phyloP scores from a whole-genome alignment of 2,329 filamentous ascomycete genomes.

The Teratosphaeria destructans region DNA sequence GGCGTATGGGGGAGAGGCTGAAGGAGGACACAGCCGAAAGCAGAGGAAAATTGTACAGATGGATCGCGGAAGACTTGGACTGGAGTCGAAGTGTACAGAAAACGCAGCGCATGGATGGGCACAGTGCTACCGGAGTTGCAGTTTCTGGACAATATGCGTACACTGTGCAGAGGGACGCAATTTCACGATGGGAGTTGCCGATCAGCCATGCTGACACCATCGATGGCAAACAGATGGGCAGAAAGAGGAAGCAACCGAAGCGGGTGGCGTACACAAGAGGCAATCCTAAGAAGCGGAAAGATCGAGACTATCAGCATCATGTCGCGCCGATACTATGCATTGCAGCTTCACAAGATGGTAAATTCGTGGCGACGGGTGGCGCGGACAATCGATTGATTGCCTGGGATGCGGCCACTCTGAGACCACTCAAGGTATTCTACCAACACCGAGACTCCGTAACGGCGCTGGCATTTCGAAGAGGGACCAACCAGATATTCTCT shows the following conservation, averaged over 20 bases:
- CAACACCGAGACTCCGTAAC: constrained; percentile 86
- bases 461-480: constrained; percentile 65
- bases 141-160: constrained; percentile 72
- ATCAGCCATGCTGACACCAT: constrained; percentile 24
- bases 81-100: constrained; percentile 44
- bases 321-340: constrained; percentile 70
- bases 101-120: constrained; percentile 68
- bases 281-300: constrained; percentile 48
- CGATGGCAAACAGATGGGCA: constrained; percentile 5
- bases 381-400: constrained; percentile 75
- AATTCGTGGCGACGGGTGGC: constrained; percentile 83
- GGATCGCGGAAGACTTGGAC: constrained; percentile 62
- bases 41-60: constrained; percentile 80
- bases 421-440: constrained; percentile 69
- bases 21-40: constrained; percentile 86
- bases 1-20: constrained; percentile 52
- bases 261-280: constrained; percentile 53
- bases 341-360: constrained; percentile 79
- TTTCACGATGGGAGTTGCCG: constrained; percentile 85
- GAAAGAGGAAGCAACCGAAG: constrained; percentile 47
- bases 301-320: constrained; percentile 70
- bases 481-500: constrained; percentile 78
- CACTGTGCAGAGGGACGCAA: constrained; percentile 74
- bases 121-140: constrained; percentile 69
- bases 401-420: constrained; percentile 72